These are phyloP conservation scores for Paramecium pentaurelia DNA, from an alignment of 73 alveolate species.

Conservation along the genomic window DNA sequence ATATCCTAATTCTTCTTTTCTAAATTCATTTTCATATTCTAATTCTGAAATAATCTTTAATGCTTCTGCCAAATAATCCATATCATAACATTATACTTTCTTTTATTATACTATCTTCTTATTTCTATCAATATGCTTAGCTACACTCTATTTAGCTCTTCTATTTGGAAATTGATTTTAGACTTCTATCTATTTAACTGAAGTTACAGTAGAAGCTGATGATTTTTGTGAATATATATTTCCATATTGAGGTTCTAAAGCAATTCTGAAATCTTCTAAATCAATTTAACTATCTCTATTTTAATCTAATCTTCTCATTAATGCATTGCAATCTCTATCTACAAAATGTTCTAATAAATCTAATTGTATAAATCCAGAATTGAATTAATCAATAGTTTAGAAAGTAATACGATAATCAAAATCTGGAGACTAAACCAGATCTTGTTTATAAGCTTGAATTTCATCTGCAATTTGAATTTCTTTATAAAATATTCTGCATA, in stretches of 20 bases:
- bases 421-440: background rate
- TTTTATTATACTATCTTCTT: background rate
- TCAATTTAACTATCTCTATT: constrained; percentile 37
- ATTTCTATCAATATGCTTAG: constrained; percentile 7
- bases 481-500: constrained; percentile 25
- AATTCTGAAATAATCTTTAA: constrained; percentile 5
- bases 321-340: background rate
- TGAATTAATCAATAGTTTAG: constrained; percentile 12
- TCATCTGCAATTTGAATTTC: constrained; percentile 27
- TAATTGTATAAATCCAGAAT: background rate
- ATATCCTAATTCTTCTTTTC: background rate
- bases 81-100: background rate
- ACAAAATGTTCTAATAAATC: constrained; percentile 12
- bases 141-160: constrained; percentile 15
- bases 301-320: constrained; percentile 27
- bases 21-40: constrained; percentile 24
- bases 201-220: background rate
- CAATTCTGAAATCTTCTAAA: constrained; percentile 11
- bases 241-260: background rate
- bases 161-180: constrained; percentile 29
- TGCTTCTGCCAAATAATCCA: constrained; percentile 38
- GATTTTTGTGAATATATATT: background rate
- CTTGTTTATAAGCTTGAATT: background rate
- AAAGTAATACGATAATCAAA: constrained; percentile 7
- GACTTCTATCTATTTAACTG: background rate